Base-by-base conservation (phyloP, 352 stramenopile genomes). In the Globisporangium viniferum region DNA sequence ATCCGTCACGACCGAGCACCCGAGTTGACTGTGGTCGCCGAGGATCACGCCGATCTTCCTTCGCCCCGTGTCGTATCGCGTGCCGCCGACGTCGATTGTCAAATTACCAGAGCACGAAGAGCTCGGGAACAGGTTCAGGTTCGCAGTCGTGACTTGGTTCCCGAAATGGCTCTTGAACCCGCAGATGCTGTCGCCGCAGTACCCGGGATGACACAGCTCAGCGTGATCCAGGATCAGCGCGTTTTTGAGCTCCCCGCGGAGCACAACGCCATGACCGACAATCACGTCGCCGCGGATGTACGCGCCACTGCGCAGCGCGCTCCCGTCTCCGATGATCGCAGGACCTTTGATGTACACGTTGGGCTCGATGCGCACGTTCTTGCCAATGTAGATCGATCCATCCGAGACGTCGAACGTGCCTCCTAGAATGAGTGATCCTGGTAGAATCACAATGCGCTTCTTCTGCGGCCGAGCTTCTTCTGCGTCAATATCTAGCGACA, bases 101-200 rank as follows among this genome's bases (percentile, higher is more conserved):
- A 73, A 65, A 58, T 66, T 90, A 14, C 5, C 80, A 35, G 66
- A 24, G 62, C 0, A 24, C 24, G 72, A 18, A 9, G 64, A 67
- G 48, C 62, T 65, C 22, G 64, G 66, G 44, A 94, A 76, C 10
- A 94, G 67, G 44, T 77, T 87, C 41, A 94, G 72, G 61, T 94
- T 92, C 0, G 86, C 86, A 2, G 86, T 93, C 35, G 86, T 92
- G 31, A 90, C 86, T 67, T 94, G 86, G 75, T 94, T 94, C 57
- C 84, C 86, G 54, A 94, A 92, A 63, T 94, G 84, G 74, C 82
- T 91, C 68, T 88, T 90, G 66, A 82, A 86, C 3, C 86, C 86
- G 27, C 78, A 89, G 39, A 93, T 72, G 60, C 80, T 91, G 72
- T 93, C 86, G 18, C 84, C 84, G 54, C 80, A 91, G 69, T 94